phyloP scores from a whole-genome alignment of 1,139 yeast species.

The Debaryomyces coudertii region DNA sequence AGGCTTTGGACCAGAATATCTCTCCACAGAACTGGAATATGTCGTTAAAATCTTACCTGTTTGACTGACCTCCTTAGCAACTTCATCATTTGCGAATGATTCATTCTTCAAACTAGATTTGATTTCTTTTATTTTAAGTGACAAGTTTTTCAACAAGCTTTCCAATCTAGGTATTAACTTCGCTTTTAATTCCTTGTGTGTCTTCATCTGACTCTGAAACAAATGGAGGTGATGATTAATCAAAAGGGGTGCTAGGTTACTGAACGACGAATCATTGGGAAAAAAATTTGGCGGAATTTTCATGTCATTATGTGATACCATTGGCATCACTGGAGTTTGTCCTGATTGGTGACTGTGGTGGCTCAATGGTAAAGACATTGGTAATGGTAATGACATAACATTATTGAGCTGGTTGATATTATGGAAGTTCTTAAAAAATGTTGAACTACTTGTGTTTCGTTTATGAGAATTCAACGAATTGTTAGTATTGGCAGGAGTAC shows the following conservation, averaged over 20 bases:
- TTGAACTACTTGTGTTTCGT: slow-evolving; percentile 15
- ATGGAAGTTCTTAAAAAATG: slow-evolving; percentile 6
- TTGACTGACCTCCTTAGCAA: slow-evolving; percentile 42
- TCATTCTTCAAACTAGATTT: slow-evolving; percentile 46
- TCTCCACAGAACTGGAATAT: slow-evolving; percentile 38
- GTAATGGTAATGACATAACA: slow-evolving; percentile 1
- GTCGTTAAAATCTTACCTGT: slow-evolving; percentile 41
- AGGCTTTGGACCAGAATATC: slow-evolving; percentile 34
- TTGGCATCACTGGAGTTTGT: neutral
- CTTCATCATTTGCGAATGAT: slow-evolving; percentile 42
- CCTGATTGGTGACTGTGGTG: neutral
- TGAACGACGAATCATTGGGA: slow-evolving; percentile 41
- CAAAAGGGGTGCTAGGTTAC: slow-evolving; percentile 38
- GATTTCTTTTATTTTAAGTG: slow-evolving; percentile 47
- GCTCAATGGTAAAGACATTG: neutral
- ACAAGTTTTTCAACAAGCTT: slow-evolving; percentile 38
- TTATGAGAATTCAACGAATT: slow-evolving; percentile 18
- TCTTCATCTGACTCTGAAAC: slow-evolving; percentile 32
- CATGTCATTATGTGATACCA: slow-evolving; percentile 26
- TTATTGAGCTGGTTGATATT: neutral
- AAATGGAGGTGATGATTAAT: slow-evolving; percentile 40
- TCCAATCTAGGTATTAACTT: slow-evolving; percentile 47
- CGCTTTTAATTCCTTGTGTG: slow-evolving; percentile 35
- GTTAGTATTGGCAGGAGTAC: neutral
- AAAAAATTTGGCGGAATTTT: slow-evolving; percentile 51